Evolutionary conservation across 139 green algal species (phyloP), one percentile per base, ranked within the genome.

Genomic region (Haematococcus sp.): DNA sequence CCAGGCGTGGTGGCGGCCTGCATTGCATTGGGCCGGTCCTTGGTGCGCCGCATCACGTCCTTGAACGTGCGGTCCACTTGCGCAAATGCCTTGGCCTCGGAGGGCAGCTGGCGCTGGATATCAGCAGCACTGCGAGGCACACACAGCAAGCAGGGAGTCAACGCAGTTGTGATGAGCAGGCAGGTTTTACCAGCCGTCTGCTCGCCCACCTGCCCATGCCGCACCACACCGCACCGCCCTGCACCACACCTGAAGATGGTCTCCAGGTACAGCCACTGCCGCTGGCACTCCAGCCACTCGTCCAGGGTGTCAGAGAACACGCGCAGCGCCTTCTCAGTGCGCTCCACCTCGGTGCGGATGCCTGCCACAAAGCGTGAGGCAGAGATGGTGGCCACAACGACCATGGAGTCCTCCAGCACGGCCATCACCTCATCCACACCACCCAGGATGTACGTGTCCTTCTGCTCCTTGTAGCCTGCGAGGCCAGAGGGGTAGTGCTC

Each of bases 201-300:
- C 16, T 13, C 46, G 16, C 46, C 13, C 46, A 55, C 46, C 16
- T 55, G 46, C 15, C 15, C 16, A 55, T 55, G 46, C 46, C 58
- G 34, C 58, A 34, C n/a, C 28, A 28, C 3, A 9, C 28, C 30
- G 4, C n/a, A 65, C 58, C 28, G 25, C 28, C 9, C 4, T n/a
- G 34, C 17, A 19, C 58, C 32, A 27, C 31, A 71, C 67, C 52
- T 75, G 66, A 94, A 92, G 63, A 94, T 92, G 32, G 75, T 81
- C 79, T 96, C 90, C 70, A 96, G 82, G 75, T 92, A 91, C 74
- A 94, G 90, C 91, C 91, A 96, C 43, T 82, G 86, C 63, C 89
- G 86, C 84, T 96, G 91, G 49, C 73, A 70, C 34, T 83, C 68
- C 43, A 88, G 78, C 84, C 83, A 90, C 70, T 88, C 81, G 55